Evolutionary conservation across 2,329 filamentous ascomycete genomes (phyloP), one percentile per base, ranked within the genome.

Genomic region (Epichloe sibirici): DNA sequence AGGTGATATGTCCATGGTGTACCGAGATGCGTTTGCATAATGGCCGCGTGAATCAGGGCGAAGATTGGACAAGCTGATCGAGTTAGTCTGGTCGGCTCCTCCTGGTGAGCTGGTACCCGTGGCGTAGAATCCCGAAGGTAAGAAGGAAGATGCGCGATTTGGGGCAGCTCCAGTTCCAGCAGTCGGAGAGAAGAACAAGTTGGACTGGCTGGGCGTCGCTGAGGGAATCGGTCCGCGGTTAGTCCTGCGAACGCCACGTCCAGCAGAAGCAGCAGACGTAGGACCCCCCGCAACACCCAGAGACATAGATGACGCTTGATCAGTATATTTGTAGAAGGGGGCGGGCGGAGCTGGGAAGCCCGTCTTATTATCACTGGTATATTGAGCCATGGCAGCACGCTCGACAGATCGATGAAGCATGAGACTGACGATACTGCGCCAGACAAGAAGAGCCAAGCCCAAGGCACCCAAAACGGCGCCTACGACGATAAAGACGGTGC

Each of bases 161-260:
- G 76, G 74, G 53, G 75, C 74, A 13, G 76, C 71, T 40, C 79
- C 81, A 13, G 87, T 73, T 7, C 79, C 74, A 43, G 80, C 81
- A 0, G 93, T 97, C 0, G 93, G 93, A 7, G 90, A 95, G 74
- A 95, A 98, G 78, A 98, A 98, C 15, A 97, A 76, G 56, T 85
- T 88, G 39, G 81, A 81, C 60, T 77, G 74, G 62, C 79, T 86
- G 11, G 75, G 81, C 28, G 77, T 81, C 49, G 71, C 71, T 9
- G 78, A 79, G 2, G 75, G 75, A 34, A 71, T 68, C 3, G 76
- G 74, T 1, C 73, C 76, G 47, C 78, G 76, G 53, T 68, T 72
- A 13, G 75, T 76, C 48, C 77, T 73, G 52, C 78, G 73, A 31
- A 71, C 69, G 39, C 72, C 73, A 28, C 79, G 79, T 45, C 73